Evolutionary conservation across 2,329 filamentous ascomycete genomes (phyloP), one percentile per base, ranked within the genome.

Genomic region (Xylariaceae sp.): DNA sequence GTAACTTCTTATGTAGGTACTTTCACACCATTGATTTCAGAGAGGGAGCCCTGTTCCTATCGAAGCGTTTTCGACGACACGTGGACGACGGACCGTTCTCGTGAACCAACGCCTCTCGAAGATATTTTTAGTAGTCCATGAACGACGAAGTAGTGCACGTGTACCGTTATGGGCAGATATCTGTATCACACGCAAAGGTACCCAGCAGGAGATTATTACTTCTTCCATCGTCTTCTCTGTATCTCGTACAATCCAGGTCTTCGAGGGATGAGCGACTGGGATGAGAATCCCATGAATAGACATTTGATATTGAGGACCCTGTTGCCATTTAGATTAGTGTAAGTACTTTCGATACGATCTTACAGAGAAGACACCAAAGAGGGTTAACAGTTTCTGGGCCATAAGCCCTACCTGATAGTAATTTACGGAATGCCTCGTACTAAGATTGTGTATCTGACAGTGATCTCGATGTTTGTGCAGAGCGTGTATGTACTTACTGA

Each of bases 81-180:
- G 61, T 60, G 61, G 58, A 50, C 57, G 2, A 50, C 58, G 61
- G 58, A 45, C 57, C 2, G 53, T 47, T 57, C 58, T 60, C 51
- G 53, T 52, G 37, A 56, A 54, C 61, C 61, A 56, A 58, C 60
- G 58, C 56, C 57, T 30, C 60, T 56, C 58, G 58, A 60, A 62
- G 13, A n/a, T 45, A 45, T 62, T 58, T 62, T 60, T 62, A 62
- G 61, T 55, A 62, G 61, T 55, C 52, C 34, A 49, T 13, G 37
- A 13, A 13, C 37, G 37, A 13, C 8, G 4, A 13, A 8, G 37
- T 10, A 42, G 37, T 42, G 37, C 37, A 13, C 11, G 37, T 42
- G 37, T 13, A 7, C 37, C 9, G 37, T 42, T 42, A 9, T 42
- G 37, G 37, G 37, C 23, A 30, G 23, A 30, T 30, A 30, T 30